A percentile compares a stretch with the other conserved stretches of the same genome.
phyloP scores from a whole-genome alignment of 805 yeast species.

The Tanozyma kutaoensis region DNA sequence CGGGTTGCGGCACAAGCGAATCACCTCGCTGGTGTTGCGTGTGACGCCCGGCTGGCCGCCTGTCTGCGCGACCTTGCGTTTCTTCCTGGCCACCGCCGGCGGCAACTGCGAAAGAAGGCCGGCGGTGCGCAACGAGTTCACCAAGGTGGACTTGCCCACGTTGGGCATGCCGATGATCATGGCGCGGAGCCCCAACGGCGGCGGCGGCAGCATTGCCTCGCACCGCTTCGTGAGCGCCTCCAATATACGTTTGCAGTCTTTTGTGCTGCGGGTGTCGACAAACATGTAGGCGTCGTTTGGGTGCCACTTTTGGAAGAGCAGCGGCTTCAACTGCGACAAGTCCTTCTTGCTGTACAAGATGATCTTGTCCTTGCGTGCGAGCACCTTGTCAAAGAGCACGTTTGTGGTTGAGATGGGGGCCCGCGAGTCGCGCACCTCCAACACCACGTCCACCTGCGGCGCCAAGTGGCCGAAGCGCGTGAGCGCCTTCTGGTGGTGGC shows the following conservation, averaged over 20 bases:
- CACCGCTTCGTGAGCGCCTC: conserved; percentile 33
- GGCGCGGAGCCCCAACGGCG: conserved; percentile 71
- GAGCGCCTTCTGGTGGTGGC: conserved; percentile 79
- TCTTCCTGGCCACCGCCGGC: conserved; percentile 11
- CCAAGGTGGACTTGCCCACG: conserved; percentile 88
- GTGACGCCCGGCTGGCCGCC: conserved; percentile 92
- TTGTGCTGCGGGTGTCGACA: conserved; percentile 41
- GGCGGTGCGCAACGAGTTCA: conserved; percentile 52
- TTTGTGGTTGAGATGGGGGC: conserved; percentile 83
- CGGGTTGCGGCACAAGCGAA: conserved; percentile 47
- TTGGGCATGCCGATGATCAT: conserved; percentile 93
- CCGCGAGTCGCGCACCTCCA: conserved; percentile 80
- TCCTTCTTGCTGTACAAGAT: conserved; percentile 73
- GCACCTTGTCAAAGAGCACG: conserved; percentile 56
- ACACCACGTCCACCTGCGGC: conserved; percentile 67
- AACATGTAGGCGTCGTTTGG: conserved; percentile 24
- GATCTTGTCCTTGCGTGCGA: conserved; percentile 41
- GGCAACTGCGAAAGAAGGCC: conserved; percentile 14
- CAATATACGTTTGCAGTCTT: conserved; percentile 38
- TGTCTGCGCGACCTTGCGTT: conserved; percentile 62
- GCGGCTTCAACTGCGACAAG: conserved; percentile 31
- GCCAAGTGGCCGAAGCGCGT: conserved; percentile 51
- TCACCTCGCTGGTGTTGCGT: conserved; percentile 59
- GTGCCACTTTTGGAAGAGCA: conserved; percentile 21
- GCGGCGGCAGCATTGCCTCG: conserved; percentile 42